phyloP scores from a whole-genome alignment of 495 filamentous ascomycete genomes.

The Apodospora peruviana region DNA sequence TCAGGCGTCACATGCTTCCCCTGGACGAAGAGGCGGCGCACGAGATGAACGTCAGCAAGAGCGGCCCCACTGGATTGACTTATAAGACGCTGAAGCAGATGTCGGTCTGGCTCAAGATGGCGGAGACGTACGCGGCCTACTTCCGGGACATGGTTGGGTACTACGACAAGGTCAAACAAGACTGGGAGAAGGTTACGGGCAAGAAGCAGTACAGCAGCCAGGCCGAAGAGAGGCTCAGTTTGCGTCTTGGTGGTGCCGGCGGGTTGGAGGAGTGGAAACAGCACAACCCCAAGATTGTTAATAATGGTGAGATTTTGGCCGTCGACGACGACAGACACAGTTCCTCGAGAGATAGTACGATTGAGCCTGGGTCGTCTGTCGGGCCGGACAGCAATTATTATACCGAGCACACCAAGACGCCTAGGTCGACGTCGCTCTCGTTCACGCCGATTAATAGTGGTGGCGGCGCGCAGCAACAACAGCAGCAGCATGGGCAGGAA shows the following conservation, averaged over 20 bases:
- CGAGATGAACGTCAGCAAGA: conserved; percentile 21
- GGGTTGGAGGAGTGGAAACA: conserved; percentile 68
- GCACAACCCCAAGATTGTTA: conserved; percentile 27
- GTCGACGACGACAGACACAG: conserved; percentile 26
- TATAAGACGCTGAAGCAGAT: conserved; percentile 49
- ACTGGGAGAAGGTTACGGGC: conserved; percentile 38
- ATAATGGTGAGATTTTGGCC: conserved; percentile 34
- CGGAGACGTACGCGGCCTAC: conserved; percentile 63
- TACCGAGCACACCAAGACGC: conserved; percentile 18
- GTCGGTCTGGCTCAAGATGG: conserved; percentile 63
- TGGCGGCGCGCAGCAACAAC: conserved; percentile 9
- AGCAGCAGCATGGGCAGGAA: not conserved
- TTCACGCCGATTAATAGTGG: conserved; percentile 49
- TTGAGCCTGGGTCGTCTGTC: conserved; percentile 20
- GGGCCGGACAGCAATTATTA: conserved; percentile 16
- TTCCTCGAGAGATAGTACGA: conserved; percentile 26
- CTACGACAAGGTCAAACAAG: conserved; percentile 57
- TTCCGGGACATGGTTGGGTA: conserved; percentile 63
- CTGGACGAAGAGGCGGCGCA: conserved; percentile 13
- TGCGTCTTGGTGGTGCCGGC: conserved; percentile 52
- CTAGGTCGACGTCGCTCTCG: conserved; percentile 27
- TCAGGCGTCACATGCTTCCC: conserved; percentile 51
- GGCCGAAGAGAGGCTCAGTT: conserved; percentile 26
- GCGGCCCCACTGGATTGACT: conserved; percentile 33
- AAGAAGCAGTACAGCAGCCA: conserved; percentile 11